Evolutionary conservation across 176 grass and related monocot genomes (phyloP), one percentile per base, ranked within the genome.

Genomic region (Canna indica): DNA sequence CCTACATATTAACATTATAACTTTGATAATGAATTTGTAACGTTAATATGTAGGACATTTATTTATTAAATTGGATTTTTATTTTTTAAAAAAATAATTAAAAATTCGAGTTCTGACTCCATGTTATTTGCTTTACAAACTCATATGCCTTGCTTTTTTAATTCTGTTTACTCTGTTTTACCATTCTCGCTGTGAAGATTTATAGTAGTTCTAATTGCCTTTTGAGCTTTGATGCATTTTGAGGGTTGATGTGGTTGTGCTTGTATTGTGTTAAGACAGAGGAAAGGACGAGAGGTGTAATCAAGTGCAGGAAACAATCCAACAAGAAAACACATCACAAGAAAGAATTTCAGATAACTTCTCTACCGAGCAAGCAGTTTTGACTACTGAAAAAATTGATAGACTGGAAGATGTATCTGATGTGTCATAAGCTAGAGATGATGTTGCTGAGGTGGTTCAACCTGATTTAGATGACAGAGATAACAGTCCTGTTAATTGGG

Each of bases 401-500:
- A 82, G 83, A 64, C 85, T 59, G 16, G 95, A 99, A 72, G 86
- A 83, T 46, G 84, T 71, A 31, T 96, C 93, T 82, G 93, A 88
- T 87, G 67, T 79, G 39, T 99, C 90, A 88, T 89, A 96, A 33
- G 81, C 68, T 71, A 81, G 73, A 82, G 92, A 87, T 73, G 84
- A 93, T 76, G 71, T 76, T 75, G 88, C 78, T 31, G 90, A 93
- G 45, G 68, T 69, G 45, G 81, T 87, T 81, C 82, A 90, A 77
- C 67, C 71, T 72, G 84, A 90, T 78, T 39, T 79, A 77, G 93
- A 97, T 77, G 93, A 90, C 38, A 54, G 80, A 48, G 86, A 81
- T 81, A 75, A 75, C 12, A 88, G 80, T 67, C 84, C 87, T 73
- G 77, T 80, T 69, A 93, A 99, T 77, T 99, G 95, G 95, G 86